Evolutionary conservation across 306 rosid species (phyloP), one percentile per base, ranked within the genome.

Genomic region (Ochetophila trinervis): DNA sequence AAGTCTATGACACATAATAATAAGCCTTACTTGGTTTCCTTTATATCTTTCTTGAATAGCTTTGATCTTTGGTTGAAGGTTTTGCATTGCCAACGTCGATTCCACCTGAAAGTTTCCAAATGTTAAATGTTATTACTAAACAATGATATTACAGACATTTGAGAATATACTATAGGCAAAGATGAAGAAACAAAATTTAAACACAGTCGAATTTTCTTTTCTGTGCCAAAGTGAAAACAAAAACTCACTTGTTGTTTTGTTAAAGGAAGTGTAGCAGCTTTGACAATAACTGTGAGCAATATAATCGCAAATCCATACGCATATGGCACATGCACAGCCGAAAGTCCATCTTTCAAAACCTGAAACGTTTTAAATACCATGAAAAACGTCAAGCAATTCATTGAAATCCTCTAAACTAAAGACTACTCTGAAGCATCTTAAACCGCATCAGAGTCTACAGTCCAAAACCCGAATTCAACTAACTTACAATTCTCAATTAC

Each of bases 21-120:
- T 66, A 66, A 53, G 76, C 52, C 90, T 82, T 75, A 93, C 99
- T 85, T 90, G 97, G 77, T 94, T 88, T 65, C 99, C 99, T 9
- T 96, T 89, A 57, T 94, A 90, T 90, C 99, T 86, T 83, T 88
- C 87, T 78, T 94, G 97, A 70, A 94, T 94, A 74, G 97, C 97
- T 81, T 94, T 94, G 62, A 94, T 73, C 79, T 94, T 94, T 22
- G 99, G 99, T 75, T 94, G 97, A 76, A 94, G 95, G 78, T 88
- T 94, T 82, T 94, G 99, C 97, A 94, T 94, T 57, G 99, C 99
- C 68, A 94, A 64, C 36, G 97, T 86, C 34, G 99, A 94, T 74
- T 94, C 99, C 37, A 90, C 99, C 99, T 94, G 60, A 68, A 67
- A 21, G 73, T 72, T 45, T 57, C 45, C 34, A 69, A 50, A 63